Base-by-base conservation (phyloP, 2,329 filamentous ascomycete species). In the Talaromyces piceae region DNA sequence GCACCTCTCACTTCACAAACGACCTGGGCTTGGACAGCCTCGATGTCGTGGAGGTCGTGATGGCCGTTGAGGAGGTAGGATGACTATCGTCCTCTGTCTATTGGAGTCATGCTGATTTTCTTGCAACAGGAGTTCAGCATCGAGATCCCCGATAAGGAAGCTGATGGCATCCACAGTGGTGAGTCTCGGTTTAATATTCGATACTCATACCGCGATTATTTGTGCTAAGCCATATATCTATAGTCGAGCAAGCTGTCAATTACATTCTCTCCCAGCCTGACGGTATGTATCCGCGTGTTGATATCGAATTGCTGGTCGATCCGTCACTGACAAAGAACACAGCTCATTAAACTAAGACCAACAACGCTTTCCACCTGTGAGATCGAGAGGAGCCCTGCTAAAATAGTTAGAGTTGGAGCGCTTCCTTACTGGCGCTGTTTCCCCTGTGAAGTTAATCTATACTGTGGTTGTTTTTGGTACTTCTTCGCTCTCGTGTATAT, bases 21-120 rank as follows among this genome's bases (percentile, higher is more conserved):
- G 91, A 98, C 75, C 87, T 98, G 58, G 93, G 91, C 59, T 79
- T 98, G 65, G 93, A 98, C 78, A 94, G 87, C 76, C 82, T 98
- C 73, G 93, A 98, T 73, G 96, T 93, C 58, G 93, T 98, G 58
- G 93, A 98, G 80, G 93, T 98, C 61, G 93, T 98, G 64, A 98
- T 98, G 93, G 93, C 93, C 60, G 97, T 98, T 75, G 93, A 98
- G 82, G 93, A 98, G 84, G 87, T 90, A 74, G 58, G 26, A 37
- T 37, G 9, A 18, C n/a, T 16, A 2, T 12, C 11, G 12, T 28
- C 6, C 3, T 18, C 18, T 16, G 11, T n/a, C 7, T 18, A 41
- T 27, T 26, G 27, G 26, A 33, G 41, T 31, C 45, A 25, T 41
- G 52, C 51, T 55, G 12, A 51, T 13, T 43, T 22, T 25, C 16